Conservation (phyloP, 2,329 filamentous ascomycete species). For the Colletotrichum gloeosporioides region DNA sequence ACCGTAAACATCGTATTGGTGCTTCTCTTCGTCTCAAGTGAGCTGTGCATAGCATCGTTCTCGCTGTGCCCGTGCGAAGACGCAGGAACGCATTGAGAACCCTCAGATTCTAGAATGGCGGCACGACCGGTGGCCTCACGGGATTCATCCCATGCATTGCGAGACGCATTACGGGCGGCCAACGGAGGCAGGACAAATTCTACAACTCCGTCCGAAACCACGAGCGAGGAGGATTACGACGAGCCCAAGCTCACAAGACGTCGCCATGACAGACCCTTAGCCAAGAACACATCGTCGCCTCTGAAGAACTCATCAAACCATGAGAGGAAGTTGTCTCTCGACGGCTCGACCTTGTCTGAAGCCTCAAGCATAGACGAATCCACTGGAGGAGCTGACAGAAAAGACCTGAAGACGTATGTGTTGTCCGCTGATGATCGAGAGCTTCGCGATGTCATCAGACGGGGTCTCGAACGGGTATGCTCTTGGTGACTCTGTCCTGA, state of each 20-base stretch:
- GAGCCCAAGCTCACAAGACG: constrained; percentile 24
- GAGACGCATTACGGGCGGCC: constrained; percentile 23
- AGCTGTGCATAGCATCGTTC: neutral
- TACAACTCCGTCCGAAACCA: constrained; percentile 39
- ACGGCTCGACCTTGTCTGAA: constrained; percentile 14
- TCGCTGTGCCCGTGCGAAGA: neutral
- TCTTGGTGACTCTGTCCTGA: neutral
- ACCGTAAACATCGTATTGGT: neutral
- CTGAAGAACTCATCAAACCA: neutral
- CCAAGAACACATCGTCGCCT: neutral
- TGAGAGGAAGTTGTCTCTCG: neutral
- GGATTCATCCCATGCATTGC: constrained; percentile 21
- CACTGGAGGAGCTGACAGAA: neutral
- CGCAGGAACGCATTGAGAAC: neutral
- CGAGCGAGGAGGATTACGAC: constrained; percentile 53
- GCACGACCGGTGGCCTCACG: neutral
- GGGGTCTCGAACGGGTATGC: constrained; percentile 17
- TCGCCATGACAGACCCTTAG: neutral
- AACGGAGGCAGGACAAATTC: neutral
- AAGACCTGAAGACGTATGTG: constrained; percentile 23
- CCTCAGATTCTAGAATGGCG: neutral
- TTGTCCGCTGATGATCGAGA: constrained; percentile 34
- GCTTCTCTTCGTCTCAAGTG: constrained; percentile 1
- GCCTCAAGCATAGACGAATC: constrained; percentile 18
- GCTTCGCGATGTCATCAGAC: constrained; percentile 10